Base-by-base conservation (phyloP, 495 filamentous ascomycete species). In the Diplogelasinospora grovesii region DNA sequence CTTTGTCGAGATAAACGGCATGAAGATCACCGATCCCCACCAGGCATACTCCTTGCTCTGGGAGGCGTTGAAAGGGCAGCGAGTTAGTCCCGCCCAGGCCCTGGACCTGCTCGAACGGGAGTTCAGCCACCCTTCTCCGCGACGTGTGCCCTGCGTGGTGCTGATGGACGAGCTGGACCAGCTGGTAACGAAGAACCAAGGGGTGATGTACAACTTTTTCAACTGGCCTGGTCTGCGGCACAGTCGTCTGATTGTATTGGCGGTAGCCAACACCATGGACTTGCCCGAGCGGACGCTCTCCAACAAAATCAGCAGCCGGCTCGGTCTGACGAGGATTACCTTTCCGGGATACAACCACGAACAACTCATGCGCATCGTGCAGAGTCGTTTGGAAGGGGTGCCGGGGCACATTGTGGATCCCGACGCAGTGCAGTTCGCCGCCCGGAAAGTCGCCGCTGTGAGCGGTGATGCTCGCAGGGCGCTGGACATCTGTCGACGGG, bases 131-230 rank as follows among this genome's bases (percentile, higher is more conserved):
- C 93, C 93, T 0, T 87, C 79, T 35, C 93, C 93, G 27, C 78
- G 93, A 30, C 74, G 89, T 33, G 86, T 95, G 8, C 93, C 93
- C 0, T 97, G 93, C 54, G 93, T 99, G 19, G 93, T 99, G 6
- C 66, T 99, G 27, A 99, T 99, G 93, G 93, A 99, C 55, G 93
- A 99, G 66, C 75, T 99, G 27, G 93, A 99, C 63, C 93, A 99
- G 57, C 76, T 99, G 4, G 93, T 96, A 2, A 99, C 93, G 15
- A 89, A 87, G 45, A 95, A 92, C 55, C 93, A 99, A 52, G 87
- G 85, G 19, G 93, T 99, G 56, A 99, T 99, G 93, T 99, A 99
- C 68, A 99, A 99, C 57, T 99, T 99, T 63, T 99, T 99, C 77
- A 99, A 99, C 55, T 99, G 93, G 93, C 93, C 93, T n/a, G 81